A percentile compares a stretch with the other conserved stretches of the same genome.
phyloP scores from a whole-genome alignment of 2,329 filamentous ascomycete genomes.

The Cryoendolithus antarcticus region DNA sequence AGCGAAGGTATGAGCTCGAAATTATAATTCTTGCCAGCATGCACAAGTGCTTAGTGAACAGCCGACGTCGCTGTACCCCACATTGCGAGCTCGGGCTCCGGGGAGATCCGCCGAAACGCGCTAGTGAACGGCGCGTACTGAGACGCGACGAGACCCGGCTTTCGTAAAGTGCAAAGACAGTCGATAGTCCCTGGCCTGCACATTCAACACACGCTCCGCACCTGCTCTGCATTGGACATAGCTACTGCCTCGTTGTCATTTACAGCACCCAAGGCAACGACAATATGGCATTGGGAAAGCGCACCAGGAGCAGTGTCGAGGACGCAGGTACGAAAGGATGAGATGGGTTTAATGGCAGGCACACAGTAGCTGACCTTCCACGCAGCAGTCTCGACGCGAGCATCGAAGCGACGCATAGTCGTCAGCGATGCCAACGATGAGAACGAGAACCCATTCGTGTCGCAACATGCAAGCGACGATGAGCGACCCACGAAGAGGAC shows the following conservation, averaged over 20 bases:
- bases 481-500: conserved; percentile 23
- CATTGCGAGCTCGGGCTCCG: too few relatives aligned
- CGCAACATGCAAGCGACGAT: conserved; percentile 24
- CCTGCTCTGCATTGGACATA: too few relatives aligned
- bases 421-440: conserved; percentile 50
- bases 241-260: too few relatives aligned
- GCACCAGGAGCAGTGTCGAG: conserved; percentile 28
- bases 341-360: conserved; percentile 12
- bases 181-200: too few relatives aligned
- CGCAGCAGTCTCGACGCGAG: conserved; percentile 20
- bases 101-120: neutral
- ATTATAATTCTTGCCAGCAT: too few relatives aligned
- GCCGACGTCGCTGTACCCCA: too few relatives aligned
- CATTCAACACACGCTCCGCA: too few relatives aligned
- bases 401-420: conserved; percentile 30
- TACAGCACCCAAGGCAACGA: neutral
- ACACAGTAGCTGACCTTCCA: conserved; percentile 6
- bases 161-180: too few relatives aligned
- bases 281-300: conserved; percentile 32
- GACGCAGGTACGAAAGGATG: conserved; percentile 21
- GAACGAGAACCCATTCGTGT: conserved; percentile 48
- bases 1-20: too few relatives aligned
- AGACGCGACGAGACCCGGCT: too few relatives aligned
- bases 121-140: too few relatives aligned
- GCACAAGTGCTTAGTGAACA: too few relatives aligned